phyloP scores from a whole-genome alignment of 2,329 filamentous ascomycete genomes.

The Cladosporium velox region DNA sequence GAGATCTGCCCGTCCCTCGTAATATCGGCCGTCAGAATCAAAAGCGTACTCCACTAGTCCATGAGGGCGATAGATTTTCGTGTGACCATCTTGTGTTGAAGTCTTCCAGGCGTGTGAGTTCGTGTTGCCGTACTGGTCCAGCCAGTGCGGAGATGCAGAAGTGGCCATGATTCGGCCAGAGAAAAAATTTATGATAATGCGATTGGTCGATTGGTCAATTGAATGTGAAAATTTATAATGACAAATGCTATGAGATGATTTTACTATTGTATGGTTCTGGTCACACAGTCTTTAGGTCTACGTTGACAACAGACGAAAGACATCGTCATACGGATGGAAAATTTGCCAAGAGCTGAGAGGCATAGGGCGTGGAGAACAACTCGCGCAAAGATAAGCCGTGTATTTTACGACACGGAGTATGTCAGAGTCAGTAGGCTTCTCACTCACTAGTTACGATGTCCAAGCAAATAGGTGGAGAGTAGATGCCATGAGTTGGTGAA shows the following conservation, averaged over 20 bases:
- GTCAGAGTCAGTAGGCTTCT: not conserved
- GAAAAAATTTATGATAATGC: not conserved
- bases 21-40: slow-evolving; percentile 47
- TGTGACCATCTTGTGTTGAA: slow-evolving; percentile 24
- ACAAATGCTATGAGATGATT: not conserved
- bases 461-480: not conserved
- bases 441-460: not conserved
- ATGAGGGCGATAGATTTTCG: slow-evolving; percentile 40
- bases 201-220: not conserved
- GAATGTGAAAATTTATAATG: too few relatives aligned
- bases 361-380: not conserved
- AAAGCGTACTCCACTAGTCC: slow-evolving; percentile 49
- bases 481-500: not conserved
- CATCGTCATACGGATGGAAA: not conserved
- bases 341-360: slow-evolving; percentile 5
- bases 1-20: slow-evolving; percentile 50
- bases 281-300: not conserved
- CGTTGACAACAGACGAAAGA: not conserved
- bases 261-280: not conserved
- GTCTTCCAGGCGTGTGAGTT: slow-evolving; percentile 42
- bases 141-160: slow-evolving; percentile 23
- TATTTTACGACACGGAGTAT: not conserved
- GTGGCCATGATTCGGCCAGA: not conserved
- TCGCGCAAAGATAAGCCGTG: not conserved
- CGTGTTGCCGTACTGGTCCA: slow-evolving; percentile 31